Evolutionary conservation across 202 grass and related monocot species (phyloP).

Genomic region (Bolboschoenoplectus hybrid): DNA sequence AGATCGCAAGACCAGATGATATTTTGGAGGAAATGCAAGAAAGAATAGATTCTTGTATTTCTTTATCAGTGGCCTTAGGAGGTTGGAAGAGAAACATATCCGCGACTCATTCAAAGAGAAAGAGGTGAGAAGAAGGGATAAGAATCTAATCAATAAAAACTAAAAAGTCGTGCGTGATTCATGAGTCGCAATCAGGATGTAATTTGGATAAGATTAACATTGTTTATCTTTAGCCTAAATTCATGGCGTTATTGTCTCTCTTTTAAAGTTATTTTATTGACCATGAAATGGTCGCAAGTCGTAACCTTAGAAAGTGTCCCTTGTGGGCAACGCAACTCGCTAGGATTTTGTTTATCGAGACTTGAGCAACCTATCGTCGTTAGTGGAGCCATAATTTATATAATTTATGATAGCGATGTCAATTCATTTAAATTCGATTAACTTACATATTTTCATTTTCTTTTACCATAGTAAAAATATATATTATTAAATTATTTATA

Average conservation of each 20-base stretch:
- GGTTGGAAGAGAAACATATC: background rate
- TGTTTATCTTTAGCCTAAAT: background rate
- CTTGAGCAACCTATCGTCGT: no score
- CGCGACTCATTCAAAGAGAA: background rate
- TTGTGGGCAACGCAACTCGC: no score
- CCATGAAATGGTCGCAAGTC: no score
- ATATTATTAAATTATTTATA: no score
- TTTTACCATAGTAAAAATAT: no score
- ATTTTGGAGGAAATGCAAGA: conserved; percentile 10
- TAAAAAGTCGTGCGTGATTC: background rate
- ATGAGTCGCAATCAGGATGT: conserved; percentile 7
- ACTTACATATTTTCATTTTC: no score
- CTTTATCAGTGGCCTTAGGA: conserved; percentile 20
- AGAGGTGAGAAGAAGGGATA: background rate
- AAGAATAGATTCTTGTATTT: conserved; percentile 4
- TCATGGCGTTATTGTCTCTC: background rate
- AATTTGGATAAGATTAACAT: conserved; percentile 32
- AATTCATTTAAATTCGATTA: no score
- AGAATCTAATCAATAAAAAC: background rate
- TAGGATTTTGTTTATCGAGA: no score
- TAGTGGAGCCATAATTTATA: no score
- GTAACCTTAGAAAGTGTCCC: no score
- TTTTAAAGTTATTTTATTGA: no score
- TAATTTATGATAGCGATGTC: no score
- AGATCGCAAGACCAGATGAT: conserved; percentile 1